Conservation (phyloP, 306 rosid genomes). For the Prunus salicina region DNA sequence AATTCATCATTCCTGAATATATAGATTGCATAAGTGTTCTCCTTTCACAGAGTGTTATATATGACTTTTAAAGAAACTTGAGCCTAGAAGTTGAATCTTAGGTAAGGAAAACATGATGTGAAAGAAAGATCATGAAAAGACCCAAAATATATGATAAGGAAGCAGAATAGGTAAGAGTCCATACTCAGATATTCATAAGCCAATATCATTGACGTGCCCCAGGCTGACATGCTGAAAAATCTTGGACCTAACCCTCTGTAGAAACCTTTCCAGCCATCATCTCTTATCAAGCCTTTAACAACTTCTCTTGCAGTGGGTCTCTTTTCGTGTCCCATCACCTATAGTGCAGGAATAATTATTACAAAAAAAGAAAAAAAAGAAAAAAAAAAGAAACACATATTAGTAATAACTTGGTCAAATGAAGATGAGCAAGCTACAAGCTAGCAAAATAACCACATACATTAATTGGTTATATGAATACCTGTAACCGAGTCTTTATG, state of each 20-base stretch:
- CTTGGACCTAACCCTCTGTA: conserved; percentile 94
- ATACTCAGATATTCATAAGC: conserved; percentile 88
- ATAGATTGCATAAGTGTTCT: background rate
- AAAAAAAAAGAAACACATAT: conserved; percentile 9
- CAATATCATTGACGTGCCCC: conserved; percentile 97
- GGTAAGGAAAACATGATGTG: background rate
- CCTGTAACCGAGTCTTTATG: conserved; percentile 95
- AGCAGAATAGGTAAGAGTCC: conserved; percentile 23
- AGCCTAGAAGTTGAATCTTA: background rate
- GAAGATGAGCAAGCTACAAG: conserved; percentile 1
- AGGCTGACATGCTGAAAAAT: conserved; percentile 88
- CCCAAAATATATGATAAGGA: background rate
- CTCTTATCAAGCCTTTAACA: conserved; percentile 60
- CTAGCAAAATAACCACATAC: background rate
- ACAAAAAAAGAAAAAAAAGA: conserved; percentile 16
- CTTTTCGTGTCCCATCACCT: conserved; percentile 76
- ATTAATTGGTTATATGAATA: conserved; percentile 26
- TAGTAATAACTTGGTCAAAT: conserved; percentile 9
- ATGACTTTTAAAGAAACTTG: background rate
- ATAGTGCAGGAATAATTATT: conserved; percentile 19
- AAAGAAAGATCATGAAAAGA: background rate
- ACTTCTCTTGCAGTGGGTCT: conserved; percentile 67
- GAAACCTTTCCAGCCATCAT: conserved; percentile 92
- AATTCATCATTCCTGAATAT: background rate
- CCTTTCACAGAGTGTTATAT: background rate